These are phyloP conservation scores for Pichia insulana DNA, from an alignment of 805 yeast species.

Conservation along the genomic window DNA sequence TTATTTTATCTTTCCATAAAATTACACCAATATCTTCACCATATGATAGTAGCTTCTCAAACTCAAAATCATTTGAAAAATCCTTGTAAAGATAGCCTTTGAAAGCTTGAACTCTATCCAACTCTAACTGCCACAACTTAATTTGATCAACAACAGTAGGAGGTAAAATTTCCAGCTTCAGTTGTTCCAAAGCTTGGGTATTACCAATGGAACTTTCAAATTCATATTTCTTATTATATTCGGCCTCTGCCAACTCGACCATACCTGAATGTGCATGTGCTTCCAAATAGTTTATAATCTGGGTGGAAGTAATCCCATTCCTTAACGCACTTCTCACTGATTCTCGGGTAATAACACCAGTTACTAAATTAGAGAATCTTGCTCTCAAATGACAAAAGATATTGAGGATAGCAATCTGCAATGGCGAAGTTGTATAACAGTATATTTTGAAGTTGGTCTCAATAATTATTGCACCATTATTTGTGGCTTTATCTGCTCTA, in stretches of 20 bases:
- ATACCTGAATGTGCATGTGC: conserved; percentile 93
- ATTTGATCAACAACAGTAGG: conserved; percentile 97
- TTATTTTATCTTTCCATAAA: conserved; percentile 71
- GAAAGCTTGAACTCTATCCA: conserved; percentile 81
- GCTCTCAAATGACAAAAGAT: conserved; percentile 79
- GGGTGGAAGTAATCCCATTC: conserved; percentile 93
- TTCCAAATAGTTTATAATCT: conserved; percentile 79
- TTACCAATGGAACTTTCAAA: conserved; percentile 41
- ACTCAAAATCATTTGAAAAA: conserved; percentile 71
- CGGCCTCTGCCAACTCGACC: conserved; percentile 65
- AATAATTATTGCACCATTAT: conserved; percentile 65
- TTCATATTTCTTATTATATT: conserved; percentile 56
- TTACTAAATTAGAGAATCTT: conserved; percentile 84
- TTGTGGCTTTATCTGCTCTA: conserved; percentile 12
- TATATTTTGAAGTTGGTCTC: conserved; percentile 93
- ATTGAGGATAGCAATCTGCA: conserved; percentile 88
- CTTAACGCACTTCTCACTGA: conserved; percentile 75
- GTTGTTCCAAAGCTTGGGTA: conserved; percentile 33
- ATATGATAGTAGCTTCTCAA: conserved; percentile 58
- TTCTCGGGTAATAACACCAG: conserved; percentile 89
- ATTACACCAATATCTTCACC: conserved; percentile 89
- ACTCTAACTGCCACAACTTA: conserved; percentile 89
- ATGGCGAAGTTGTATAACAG: conserved; percentile 88
- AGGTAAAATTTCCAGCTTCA: conserved; percentile 60
- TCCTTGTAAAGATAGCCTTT: conserved; percentile 87